Percentiles rank a stretch among this genome's conserved stretches.
phyloP scores from a whole-genome alignment of 2,329 filamentous ascomycete species.

The Cladophialophora exuberans region DNA sequence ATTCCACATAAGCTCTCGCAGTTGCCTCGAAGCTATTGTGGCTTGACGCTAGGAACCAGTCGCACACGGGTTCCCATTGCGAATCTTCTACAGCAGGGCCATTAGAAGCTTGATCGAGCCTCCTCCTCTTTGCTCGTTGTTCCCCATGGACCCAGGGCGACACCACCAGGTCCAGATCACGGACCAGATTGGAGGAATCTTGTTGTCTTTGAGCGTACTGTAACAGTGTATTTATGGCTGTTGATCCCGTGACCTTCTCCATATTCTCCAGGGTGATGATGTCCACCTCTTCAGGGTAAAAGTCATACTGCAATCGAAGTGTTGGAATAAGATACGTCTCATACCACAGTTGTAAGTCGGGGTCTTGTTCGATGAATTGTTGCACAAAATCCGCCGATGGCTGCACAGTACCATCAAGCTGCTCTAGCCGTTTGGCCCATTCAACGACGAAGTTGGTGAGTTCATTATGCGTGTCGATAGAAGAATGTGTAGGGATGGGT shows the following conservation, averaged over 20 bases:
- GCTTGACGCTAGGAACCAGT: constrained; percentile 61
- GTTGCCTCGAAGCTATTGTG: constrained; percentile 54
- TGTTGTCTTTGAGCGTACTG: constrained; percentile 44
- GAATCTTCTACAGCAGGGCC: constrained; percentile 30
- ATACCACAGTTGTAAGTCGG: constrained; percentile 61
- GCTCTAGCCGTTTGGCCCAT: constrained; percentile 62
- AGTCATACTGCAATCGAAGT: constrained; percentile 64
- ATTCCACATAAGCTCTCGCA: constrained; percentile 56
- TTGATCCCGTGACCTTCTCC: constrained; percentile 54
- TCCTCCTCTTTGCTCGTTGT: constrained; percentile 58
- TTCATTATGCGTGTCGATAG: constrained; percentile 31
- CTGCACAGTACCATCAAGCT: constrained; percentile 60
- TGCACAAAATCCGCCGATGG: constrained; percentile 59
- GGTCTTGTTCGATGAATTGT: constrained; percentile 59
- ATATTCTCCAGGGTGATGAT: constrained; percentile 55
- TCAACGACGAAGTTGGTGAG: constrained; percentile 60
- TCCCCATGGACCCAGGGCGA: constrained; percentile 67
- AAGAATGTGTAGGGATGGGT: constrained; percentile 10
- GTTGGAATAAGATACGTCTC: constrained; percentile 63
- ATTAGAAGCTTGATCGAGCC: constrained; percentile 41
- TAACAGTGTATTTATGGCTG: constrained; percentile 59
- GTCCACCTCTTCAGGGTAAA: constrained; percentile 57
- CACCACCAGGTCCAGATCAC: constrained; percentile 62
- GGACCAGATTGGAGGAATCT: constrained; percentile 42
- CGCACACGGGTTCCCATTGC: constrained; percentile 62